Evolutionary conservation across 2,329 filamentous ascomycete species (phyloP), one percentile per base, ranked within the genome.

Genomic region (Calycina marina): DNA sequence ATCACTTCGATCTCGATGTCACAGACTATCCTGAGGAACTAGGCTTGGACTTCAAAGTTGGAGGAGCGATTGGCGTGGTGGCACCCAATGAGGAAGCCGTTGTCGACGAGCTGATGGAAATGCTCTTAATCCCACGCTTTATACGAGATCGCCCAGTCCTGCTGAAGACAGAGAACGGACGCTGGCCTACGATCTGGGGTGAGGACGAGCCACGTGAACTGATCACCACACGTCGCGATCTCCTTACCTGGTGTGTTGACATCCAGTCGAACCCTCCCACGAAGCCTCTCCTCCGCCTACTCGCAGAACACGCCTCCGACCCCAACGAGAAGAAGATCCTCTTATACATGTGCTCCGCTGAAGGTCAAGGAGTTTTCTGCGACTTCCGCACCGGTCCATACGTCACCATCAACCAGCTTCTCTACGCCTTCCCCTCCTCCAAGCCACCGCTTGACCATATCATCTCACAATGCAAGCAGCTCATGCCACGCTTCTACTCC

Each of bases 401-500:
- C 52, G 67, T 94, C 47, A 86, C 83, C 20, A 59, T 98, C 13
- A 67, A 77, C 11, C 90, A 96, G 59, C 67, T 98, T 5, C 70
- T 98, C 17, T 68, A 79, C 50, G 90, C 90, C 2, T 98, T 98
- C 63, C 85, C 90, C 2, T 93, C 84, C 25, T 74, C 83, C 5
- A 82, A 84, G 52, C 90, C 90, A 32, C 85, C 88, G 4, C 65
- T 98, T 46, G 81, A 90, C 34, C 65, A 75, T 38, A 65, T 98
- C 8, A 67, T 94, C 20, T 81, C 80, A 2, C 70, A 79, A 26
- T 70, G 94, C 32, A 81, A 80, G 47, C 80, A 83, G 30, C 68
- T 96, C 31, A 96, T 96, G 88, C 90, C 90, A 3, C 81, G 90
- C 38, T 98, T 98, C 63, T 98, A 98, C 62, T 96, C 88, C 4